Base-by-base conservation (phyloP, 768 basidiomycete genomes). In the Phlebiopsis gigantea region DNA sequence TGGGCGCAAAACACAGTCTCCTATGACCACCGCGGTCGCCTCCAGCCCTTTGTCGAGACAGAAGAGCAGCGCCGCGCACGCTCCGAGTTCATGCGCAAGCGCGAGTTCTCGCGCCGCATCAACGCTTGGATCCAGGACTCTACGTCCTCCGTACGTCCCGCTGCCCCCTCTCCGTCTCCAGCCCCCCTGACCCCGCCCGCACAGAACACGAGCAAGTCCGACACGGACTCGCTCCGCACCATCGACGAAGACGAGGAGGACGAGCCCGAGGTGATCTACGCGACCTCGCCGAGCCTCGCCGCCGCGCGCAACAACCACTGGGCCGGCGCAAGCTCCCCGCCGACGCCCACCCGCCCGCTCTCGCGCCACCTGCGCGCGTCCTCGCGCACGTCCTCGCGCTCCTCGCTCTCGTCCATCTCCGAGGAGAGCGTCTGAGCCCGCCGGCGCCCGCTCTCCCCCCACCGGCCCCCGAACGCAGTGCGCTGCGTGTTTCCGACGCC, bases 51-150 rank as follows among this genome's bases (percentile, higher is more conserved):
- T 56, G 51, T 71, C 29, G 81, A 83, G 67, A 75, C 74, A 0
- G 64, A 67, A 22, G 63, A 73, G 1, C 81, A 83, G 68, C 70
- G 79, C 24, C 72, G 72, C 47, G 77, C 79, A 57, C 79, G 81
- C 59, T 69, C 75, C 57, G 79, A 78, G n/a, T 81, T 82, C 61
- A 65, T 79, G 44, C 76, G 77, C 53, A 73, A 70, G 55, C 71
- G 76, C 45, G 78, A 77, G 58, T 76, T 72, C 59, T 74, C 81
- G 1, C 65, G 70, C 17, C 65, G 73, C 25, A 68, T 73, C 65
- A 63, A 73, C 1, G 69, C 73, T 52, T 75, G 74, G 73, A 65
- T 74, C 44, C 45, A 56, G 46, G 58, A 59, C 42, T 54, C 57
- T 4, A 25, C 29, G 9, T 28, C 39, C 4, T 43, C 26, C 50